Percentiles rank a stretch among this genome's conserved stretches.
Conservation (phyloP, 2,329 filamentous ascomycete genomes). For the Massarina eburnea region DNA sequence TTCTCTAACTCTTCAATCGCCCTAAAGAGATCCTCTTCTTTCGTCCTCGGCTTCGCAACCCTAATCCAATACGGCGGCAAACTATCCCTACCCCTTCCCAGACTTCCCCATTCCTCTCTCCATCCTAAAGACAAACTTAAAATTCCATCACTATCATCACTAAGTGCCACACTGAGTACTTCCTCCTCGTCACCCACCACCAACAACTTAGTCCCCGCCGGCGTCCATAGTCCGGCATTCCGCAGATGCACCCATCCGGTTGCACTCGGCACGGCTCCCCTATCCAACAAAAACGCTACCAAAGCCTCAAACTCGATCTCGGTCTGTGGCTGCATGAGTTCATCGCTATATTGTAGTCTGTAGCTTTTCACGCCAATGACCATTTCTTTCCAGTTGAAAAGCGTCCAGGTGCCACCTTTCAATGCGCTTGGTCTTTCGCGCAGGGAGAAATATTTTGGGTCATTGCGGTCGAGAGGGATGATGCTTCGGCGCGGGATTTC, state of each 20-base stretch:
- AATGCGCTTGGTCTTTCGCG: constrained; percentile 55
- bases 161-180: constrained; percentile 25
- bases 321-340: constrained; percentile 50
- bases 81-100: constrained; percentile 17
- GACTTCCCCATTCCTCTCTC: constrained; percentile 24
- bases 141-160: constrained; percentile 33
- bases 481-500: constrained; percentile 67
- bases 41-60: constrained; percentile 8
- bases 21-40: constrained; percentile 13
- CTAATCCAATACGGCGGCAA: constrained; percentile 32
- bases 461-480: constrained; percentile 60
- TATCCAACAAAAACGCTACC: constrained; percentile 63
- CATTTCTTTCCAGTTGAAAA: constrained; percentile 67
- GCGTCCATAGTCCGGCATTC: constrained; percentile 31
- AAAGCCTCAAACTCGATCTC: constrained; percentile 61
- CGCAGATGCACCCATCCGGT: constrained; percentile 22
- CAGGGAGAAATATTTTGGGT: constrained; percentile 61
- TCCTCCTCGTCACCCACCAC: constrained; percentile 18
- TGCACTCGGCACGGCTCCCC: constrained; percentile 52
- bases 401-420: constrained; percentile 65
- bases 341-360: constrained; percentile 62
- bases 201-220: constrained; percentile 29
- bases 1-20: constrained; percentile 13
- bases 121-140: constrained; percentile 23
- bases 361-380: constrained; percentile 64